Base-by-base conservation (phyloP, 163 green algal genomes). In the Chlamydomonas reinhardtii region DNA sequence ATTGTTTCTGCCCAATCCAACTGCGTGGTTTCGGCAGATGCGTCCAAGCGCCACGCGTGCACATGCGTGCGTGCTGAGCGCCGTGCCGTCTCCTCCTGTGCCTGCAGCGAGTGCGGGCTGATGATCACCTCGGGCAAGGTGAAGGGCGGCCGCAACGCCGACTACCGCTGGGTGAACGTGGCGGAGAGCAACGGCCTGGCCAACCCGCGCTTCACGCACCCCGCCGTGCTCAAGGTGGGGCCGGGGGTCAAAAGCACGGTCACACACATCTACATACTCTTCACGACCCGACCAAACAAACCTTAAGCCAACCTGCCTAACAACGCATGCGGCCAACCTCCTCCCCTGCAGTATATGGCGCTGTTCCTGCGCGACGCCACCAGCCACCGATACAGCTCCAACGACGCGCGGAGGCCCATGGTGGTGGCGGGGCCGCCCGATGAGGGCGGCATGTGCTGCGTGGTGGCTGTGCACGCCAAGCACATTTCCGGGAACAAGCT, bases 341-440 rank as follows among this genome's bases (percentile, higher is more conserved):
- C 39, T 8, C 39, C 39, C 39, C 39, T 39, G 20, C 82, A 86
- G 80, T 86, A 86, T 70, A 79, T 82, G 82, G 82, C 82, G 39
- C 71, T 87, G 19, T 87, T 87, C 82, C 82, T 87, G 61, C 82
- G 82, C 22, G 82, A 87, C 72, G 82, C 82, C 59, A 82, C 72
- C 61, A 87, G 72, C 72, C 71, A 65, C 72, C 82, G 82, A 31
- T 82, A 74, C 72, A 77, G 48, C 72, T 61, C 66, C 37, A 68
- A n/a, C 37, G 71, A 81, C 59, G 72, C 71, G 24, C 82, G 82
- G 29, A 35, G 72, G 20, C 82, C 82, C 61, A 79, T 91, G 83
- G 77, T 91, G 56, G 71, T 91, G 31, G 83, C 87, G n/a, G 88
- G 88, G 27, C 76, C 88, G 35, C 77, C 88, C 27, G 84, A 91